phyloP scores from a whole-genome alignment of 2,329 filamentous ascomycete species.

The Nemania sp. region DNA sequence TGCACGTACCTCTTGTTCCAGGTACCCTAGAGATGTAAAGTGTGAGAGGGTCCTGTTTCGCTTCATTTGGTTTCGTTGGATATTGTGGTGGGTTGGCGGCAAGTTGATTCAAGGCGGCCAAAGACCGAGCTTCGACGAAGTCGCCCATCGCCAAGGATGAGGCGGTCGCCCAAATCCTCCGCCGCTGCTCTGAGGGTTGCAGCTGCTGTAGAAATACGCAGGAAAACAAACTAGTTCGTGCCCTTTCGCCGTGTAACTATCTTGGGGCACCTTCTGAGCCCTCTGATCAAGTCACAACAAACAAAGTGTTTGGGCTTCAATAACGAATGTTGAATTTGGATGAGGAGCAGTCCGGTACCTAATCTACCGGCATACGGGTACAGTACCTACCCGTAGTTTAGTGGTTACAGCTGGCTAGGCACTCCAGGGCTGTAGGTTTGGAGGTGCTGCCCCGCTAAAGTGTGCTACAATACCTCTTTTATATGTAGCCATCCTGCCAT shows the following conservation, averaged over 20 bases:
- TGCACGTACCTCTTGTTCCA: slow-evolving; percentile 74
- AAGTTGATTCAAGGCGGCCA: slow-evolving; percentile 76
- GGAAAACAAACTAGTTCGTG: background rate
- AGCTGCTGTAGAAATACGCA: background rate
- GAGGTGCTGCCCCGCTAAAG: too few relatives aligned
- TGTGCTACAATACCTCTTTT: slow-evolving; percentile 1
- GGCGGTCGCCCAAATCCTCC: background rate
- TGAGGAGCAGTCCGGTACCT: background rate
- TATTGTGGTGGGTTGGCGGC: slow-evolving; percentile 87
- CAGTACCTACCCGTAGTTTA: background rate
- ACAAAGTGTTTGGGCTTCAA: slow-evolving; percentile 11
- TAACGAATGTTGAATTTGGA: background rate
- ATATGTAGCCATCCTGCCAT: too few relatives aligned
- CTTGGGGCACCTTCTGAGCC: background rate
- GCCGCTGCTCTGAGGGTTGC: background rate
- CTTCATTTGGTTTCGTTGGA: slow-evolving; percentile 73
- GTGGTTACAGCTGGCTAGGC: background rate
- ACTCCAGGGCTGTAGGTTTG: background rate
- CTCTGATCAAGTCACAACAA: background rate
- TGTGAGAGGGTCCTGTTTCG: slow-evolving; percentile 70
- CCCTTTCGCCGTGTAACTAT: background rate
- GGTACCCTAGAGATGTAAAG: slow-evolving; percentile 94
- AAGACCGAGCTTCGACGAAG: slow-evolving; percentile 76
- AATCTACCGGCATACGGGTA: background rate
- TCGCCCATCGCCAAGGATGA: slow-evolving; percentile 37